Base-by-base conservation (phyloP, 2,329 filamentous ascomycete species). In the Geosmithia morbida region DNA sequence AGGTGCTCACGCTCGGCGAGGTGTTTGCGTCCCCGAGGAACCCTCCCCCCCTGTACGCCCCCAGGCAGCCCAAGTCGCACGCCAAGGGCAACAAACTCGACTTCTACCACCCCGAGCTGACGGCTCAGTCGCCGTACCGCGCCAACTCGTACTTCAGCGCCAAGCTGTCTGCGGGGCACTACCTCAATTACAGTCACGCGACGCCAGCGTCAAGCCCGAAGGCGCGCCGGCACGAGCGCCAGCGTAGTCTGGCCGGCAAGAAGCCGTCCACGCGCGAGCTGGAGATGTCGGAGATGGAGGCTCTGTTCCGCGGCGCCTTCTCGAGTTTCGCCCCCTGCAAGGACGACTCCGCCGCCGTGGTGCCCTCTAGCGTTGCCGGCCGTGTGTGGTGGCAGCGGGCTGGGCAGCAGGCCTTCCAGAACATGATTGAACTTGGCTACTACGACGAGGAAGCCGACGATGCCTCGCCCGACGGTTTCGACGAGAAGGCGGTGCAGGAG, bases 251-350 rank as follows among this genome's bases (percentile, higher is more conserved):
- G 57, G 80, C 66, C 41, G 81, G 72, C 53, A 74, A 67, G 59
- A 76, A 79, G 62, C 74, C 73, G 5, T 73, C 74, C 2, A 62
- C 68, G 5, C 64, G 66, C 1, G 77, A 81, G 52, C 58, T 76
- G 1, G 72, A 84, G 56, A 68, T 77, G 54, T 75, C 77, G 3
- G 83, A 83, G 58, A 77, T 87, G 63, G 85, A 89, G 54, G 74
- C 81, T 0, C 66, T 89, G 10, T 90, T 89, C 57, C 75, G 83
- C 29, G 79, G 82, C 48, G 85, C 81, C 1, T 90, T 88, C 60
- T 87, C 83, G 1, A 85, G 82, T 56, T 90, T 89, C 60, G 85
- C 85, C 6, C 85, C 85, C 0, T 79, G 75, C 46, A 81, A 77
- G 54, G 85, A 90, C 60, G 81, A 89, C 57, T 74, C 83, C 2